phyloP scores from a whole-genome alignment of 1,284 basidiomycete species.

The Ganoderma sinense region DNA sequence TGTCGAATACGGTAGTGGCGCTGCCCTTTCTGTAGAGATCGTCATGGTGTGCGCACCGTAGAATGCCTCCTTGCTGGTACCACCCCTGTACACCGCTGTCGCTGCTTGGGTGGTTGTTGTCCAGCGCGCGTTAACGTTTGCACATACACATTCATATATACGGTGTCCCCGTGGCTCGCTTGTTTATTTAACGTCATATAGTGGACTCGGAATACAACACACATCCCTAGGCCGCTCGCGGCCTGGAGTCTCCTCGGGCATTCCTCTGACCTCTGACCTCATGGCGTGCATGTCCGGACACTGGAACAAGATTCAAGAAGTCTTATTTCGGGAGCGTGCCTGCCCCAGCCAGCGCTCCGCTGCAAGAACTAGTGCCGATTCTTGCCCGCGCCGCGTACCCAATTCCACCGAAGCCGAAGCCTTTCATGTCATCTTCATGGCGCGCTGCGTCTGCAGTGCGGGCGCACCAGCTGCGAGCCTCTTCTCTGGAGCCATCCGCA shows the following conservation, averaged over 20 bases:
- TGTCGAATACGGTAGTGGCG: neutral
- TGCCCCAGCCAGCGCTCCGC: neutral
- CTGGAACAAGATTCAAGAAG: neutral
- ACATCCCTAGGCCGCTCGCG: neutral
- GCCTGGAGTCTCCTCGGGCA: constrained; percentile 28
- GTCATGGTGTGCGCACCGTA: neutral
- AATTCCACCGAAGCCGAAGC: constrained; percentile 6
- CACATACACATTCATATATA: constrained; percentile 1
- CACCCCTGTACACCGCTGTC: neutral
- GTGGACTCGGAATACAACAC: constrained; percentile 21
- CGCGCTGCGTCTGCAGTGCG: neutral
- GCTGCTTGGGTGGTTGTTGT: constrained; percentile 2
- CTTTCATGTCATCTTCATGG: neutral
- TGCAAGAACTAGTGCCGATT: neutral
- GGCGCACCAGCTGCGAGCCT: neutral
- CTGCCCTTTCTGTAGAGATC: neutral
- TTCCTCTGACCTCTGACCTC: constrained; percentile 24
- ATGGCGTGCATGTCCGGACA: neutral
- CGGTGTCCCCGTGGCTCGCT: constrained; percentile 8
- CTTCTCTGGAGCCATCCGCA: neutral
- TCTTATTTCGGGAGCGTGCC: neutral
- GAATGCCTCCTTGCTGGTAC: neutral
- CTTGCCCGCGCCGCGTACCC: neutral
- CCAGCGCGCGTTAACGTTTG: neutral
- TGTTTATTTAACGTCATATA: constrained; percentile 29